phyloP scores from a whole-genome alignment of 2,329 filamentous ascomycete genomes.

The Aspergillus tubingensis region DNA sequence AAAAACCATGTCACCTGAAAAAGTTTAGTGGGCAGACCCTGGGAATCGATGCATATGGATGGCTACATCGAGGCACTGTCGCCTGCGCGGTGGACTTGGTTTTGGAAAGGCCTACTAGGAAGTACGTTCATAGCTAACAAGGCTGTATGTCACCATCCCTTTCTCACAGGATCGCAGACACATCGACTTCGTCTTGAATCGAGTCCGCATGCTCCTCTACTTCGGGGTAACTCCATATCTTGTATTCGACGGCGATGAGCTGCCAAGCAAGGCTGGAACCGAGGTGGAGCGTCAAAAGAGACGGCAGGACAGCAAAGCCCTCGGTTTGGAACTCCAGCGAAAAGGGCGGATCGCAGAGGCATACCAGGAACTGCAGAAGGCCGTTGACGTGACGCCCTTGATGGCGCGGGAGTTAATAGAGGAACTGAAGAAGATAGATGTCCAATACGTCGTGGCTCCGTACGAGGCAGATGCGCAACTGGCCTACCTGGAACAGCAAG shows the following conservation, averaged over 20 bases:
- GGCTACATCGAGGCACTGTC: slow-evolving; percentile 91
- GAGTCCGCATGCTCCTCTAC: slow-evolving; percentile 90
- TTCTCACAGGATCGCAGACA: slow-evolving; percentile 58
- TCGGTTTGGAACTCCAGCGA: slow-evolving; percentile 76
- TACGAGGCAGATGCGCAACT: slow-evolving; percentile 98
- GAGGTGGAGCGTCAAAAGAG: slow-evolving; percentile 75
- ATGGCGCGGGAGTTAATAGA: slow-evolving; percentile 94
- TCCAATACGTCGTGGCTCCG: slow-evolving; percentile 90
- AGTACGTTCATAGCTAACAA: slow-evolving; percentile 55
- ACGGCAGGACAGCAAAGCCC: slow-evolving; percentile 73
- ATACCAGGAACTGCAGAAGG: slow-evolving; percentile 85
- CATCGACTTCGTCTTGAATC: slow-evolving; percentile 85
- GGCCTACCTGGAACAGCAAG: slow-evolving; percentile 85
- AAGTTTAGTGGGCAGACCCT: slow-evolving; percentile 85
- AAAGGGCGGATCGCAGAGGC: slow-evolving; percentile 81
- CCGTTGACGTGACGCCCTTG: slow-evolving; percentile 90
- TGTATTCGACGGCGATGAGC: slow-evolving; percentile 92
- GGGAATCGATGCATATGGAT: slow-evolving; percentile 96
- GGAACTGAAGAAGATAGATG: slow-evolving; percentile 75
- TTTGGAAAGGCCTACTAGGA: slow-evolving; percentile 81
- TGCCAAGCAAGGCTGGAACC: slow-evolving; percentile 89
- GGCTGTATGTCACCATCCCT: slow-evolving; percentile 34
- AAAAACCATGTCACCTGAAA: slow-evolving; percentile 82
- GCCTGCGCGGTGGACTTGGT: slow-evolving; percentile 90
- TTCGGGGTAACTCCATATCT: slow-evolving; percentile 94